Evolutionary conservation across 169 alveolate species (phyloP).

Genomic region (Babesia divergens): DNA sequence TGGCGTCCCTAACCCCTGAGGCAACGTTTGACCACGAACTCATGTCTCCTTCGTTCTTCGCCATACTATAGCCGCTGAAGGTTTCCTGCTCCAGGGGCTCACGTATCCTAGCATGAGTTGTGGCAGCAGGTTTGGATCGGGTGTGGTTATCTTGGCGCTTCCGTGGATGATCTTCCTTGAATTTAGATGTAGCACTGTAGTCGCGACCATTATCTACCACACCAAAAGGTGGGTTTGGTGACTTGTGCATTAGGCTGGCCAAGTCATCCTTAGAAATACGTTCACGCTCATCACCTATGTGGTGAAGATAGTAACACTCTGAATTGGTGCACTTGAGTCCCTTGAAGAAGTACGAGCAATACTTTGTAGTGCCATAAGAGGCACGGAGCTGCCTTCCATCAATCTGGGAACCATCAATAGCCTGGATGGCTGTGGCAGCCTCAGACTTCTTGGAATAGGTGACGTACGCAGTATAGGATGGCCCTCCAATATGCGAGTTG

Average conservation of each 20-base stretch:
- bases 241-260: slow-evolving; percentile 54
- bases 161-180: background rate
- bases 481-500: slow-evolving; percentile 80
- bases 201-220: slow-evolving; percentile 12
- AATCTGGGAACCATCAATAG: slow-evolving; percentile 84
- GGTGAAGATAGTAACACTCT: slow-evolving; percentile 90
- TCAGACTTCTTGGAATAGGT: slow-evolving; percentile 87
- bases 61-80: background rate
- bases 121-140: background rate
- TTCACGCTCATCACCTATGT: slow-evolving; percentile 80
- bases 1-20: background rate
- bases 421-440: slow-evolving; percentile 88
- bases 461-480: slow-evolving; percentile 89
- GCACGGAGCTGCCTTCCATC: slow-evolving; percentile 86
- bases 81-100: background rate
- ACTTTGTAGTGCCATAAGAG: slow-evolving; percentile 92
- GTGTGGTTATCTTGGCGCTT: background rate
- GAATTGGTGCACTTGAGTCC: slow-evolving; percentile 83
- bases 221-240: slow-evolving; percentile 38
- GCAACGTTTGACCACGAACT: slow-evolving; percentile 42
- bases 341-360: slow-evolving; percentile 87
- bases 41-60: background rate
- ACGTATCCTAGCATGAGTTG: background rate
- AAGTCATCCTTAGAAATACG: slow-evolving; percentile 68
- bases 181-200: background rate